These are phyloP conservation scores for Fusarium ramigenum DNA, from an alignment of 2,329 filamentous ascomycete species.

Conservation along the genomic window DNA sequence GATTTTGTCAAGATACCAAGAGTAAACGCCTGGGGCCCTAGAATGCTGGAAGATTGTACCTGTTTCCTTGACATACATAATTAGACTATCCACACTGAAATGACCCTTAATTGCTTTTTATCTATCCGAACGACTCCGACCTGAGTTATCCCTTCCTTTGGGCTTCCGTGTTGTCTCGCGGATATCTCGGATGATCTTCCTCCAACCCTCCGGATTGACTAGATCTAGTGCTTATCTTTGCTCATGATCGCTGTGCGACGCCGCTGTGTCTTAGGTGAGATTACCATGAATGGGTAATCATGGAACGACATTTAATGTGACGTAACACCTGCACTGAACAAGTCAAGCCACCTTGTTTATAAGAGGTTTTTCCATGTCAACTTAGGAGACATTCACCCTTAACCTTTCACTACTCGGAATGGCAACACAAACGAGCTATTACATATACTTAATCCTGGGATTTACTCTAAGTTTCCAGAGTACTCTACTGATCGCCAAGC, in stretches of 20 bases:
- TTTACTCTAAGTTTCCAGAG: not conserved
- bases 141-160: not conserved
- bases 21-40: rapidly evolving
- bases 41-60: too few species aligned
- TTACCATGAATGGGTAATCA: rapidly evolving
- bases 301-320: not conserved
- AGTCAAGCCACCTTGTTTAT: not conserved
- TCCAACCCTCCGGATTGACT: rapidly evolving
- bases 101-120: too few species aligned
- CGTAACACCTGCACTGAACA: not conserved
- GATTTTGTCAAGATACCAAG: not conserved
- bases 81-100: not conserved
- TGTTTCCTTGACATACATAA: too few species aligned
- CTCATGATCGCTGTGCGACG: not conserved
- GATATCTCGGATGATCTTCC: not conserved
- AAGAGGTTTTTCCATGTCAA: rapidly evolving
- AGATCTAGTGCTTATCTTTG: not conserved
- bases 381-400: rapidly evolving
- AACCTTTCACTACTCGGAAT: not conserved
- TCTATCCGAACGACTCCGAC: too few species aligned
- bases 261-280: not conserved
- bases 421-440: not conserved
- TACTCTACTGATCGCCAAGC: constrained; percentile 5
- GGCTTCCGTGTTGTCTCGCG: too few species aligned
- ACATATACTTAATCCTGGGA: not conserved